Conservation (phyloP, 2,329 filamentous ascomycete species). For the Ophiostoma ulmi region DNA sequence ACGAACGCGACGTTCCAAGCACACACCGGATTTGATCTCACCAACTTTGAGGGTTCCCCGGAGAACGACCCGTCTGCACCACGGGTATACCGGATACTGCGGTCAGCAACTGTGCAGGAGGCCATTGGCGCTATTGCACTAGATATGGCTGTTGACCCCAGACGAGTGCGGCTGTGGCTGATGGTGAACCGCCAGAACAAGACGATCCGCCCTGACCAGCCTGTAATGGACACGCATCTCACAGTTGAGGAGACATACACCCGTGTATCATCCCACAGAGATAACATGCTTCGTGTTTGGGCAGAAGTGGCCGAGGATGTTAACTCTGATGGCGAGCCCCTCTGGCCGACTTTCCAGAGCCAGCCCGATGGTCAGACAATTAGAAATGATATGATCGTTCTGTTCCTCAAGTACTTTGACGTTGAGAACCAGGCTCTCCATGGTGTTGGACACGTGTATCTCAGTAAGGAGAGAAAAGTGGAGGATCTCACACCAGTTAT, state of each 20-base stretch:
- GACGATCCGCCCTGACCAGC: slow-evolving; percentile 84
- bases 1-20: slow-evolving; percentile 74
- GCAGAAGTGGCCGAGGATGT: slow-evolving; percentile 70
- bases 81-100: slow-evolving; percentile 65
- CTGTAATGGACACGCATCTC: slow-evolving; percentile 70
- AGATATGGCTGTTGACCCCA: slow-evolving; percentile 63
- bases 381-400: slow-evolving; percentile 63
- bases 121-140: slow-evolving; percentile 66
- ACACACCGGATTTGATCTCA: slow-evolving; percentile 81
- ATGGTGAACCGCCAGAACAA: slow-evolving; percentile 99
- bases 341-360: slow-evolving; percentile 63
- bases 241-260: slow-evolving; percentile 66
- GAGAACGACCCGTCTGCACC: slow-evolving; percentile 61
- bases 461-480: slow-evolving; percentile 81
- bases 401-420: slow-evolving; percentile 93
- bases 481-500: slow-evolving; percentile 76
- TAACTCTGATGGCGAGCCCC: slow-evolving; percentile 59
- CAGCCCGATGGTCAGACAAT: slow-evolving; percentile 53
- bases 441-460: slow-evolving; percentile 74
- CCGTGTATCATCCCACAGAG: slow-evolving; percentile 52
- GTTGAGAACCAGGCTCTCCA: slow-evolving; percentile 65
- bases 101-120: slow-evolving; percentile 69
- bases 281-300: slow-evolving; percentile 78
- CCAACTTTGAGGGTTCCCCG: slow-evolving; percentile 57
- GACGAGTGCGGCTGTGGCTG: slow-evolving; percentile 77